These are phyloP conservation scores for Trametes sanguinea DNA, from an alignment of 768 basidiomycete species.

Conservation along the genomic window DNA sequence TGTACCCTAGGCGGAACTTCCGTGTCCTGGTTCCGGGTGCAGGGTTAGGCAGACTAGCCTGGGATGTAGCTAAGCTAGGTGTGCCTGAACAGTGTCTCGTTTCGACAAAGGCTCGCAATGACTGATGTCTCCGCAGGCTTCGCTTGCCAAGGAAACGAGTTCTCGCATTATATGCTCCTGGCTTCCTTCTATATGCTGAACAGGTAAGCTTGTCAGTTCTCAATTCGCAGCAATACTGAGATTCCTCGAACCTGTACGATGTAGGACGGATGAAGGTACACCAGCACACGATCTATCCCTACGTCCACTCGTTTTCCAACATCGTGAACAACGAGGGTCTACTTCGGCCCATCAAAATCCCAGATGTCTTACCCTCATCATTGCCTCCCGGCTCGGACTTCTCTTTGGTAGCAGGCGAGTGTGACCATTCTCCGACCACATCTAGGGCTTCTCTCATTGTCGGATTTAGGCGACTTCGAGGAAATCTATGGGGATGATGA, in stretches of 20 bases:
- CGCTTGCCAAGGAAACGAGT: conserved; percentile 91
- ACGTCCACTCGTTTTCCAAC: conserved; percentile 92
- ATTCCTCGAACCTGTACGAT: no score
- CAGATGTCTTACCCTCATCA: conserved; percentile 80
- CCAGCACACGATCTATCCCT: conserved; percentile 81
- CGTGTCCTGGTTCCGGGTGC: conserved; percentile 89
- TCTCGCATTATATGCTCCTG: conserved; percentile 93
- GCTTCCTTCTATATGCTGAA: conserved; percentile 89
- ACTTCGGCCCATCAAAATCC: conserved; percentile 69
- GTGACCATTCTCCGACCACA: no score
- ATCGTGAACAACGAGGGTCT: conserved; percentile 57
- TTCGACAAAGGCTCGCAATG: no score
- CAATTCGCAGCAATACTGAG: neutral
- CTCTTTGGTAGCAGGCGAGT: conserved; percentile 80
- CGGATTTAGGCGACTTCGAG: conserved; percentile 76
- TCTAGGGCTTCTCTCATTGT: neutral
- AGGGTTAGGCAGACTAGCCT: conserved; percentile 85
- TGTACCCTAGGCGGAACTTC: conserved; percentile 46
- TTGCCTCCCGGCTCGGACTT: conserved; percentile 68
- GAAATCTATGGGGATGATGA: conserved; percentile 74
- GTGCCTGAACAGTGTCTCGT: conserved; percentile 15
- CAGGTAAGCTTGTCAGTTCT: conserved; percentile 49
- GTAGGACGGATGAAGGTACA: conserved; percentile 64
- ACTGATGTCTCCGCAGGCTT: conserved; percentile 56
- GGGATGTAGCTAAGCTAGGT: conserved; percentile 85